These are phyloP conservation scores for Colletotrichum lini DNA, from an alignment of 2,329 filamentous ascomycete species.

Conservation along the genomic window DNA sequence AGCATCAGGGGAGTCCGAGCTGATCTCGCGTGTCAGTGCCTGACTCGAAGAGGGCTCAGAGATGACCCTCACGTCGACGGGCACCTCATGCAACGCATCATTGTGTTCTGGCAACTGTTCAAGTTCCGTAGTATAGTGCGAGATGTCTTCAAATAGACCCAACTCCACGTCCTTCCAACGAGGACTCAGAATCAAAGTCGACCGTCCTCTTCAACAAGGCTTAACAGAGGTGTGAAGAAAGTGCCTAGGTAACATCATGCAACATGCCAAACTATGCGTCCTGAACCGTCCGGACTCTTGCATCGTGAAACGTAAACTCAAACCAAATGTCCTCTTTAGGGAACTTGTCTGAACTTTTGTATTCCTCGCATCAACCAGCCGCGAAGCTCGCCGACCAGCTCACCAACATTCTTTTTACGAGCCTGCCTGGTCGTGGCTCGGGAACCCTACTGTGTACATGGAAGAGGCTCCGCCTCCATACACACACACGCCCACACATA, in stretches of 20 bases:
- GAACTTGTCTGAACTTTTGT: not conserved
- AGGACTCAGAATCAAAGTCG: not conserved
- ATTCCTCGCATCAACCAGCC: constrained; percentile 6
- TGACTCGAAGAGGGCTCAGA: constrained; percentile 10
- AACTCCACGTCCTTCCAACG: not conserved
- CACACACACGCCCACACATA: not conserved
- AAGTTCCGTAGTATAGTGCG: no score
- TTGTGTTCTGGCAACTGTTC: no score
- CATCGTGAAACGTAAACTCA: constrained; percentile 20
- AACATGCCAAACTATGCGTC: constrained; percentile 1
- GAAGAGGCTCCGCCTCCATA: constrained; percentile 9
- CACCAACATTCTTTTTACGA: not conserved
- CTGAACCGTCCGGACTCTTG: constrained; percentile 27
- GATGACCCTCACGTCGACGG: not conserved
- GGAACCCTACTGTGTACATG: not conserved
- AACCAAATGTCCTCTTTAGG: constrained; percentile 17
- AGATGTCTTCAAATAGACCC: no score
- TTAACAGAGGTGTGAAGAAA: not conserved
- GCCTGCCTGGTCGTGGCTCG: not conserved
- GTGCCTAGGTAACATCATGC: not conserved
- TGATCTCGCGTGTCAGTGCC: not conserved
- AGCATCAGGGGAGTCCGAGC: constrained; percentile 22
- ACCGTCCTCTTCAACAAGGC: not conserved
- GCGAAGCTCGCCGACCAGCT: constrained; percentile 4
- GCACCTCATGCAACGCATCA: no score